These are phyloP conservation scores for Nigrospora sphaerica DNA, from an alignment of 2,329 filamentous ascomycete genomes.

Conservation along the genomic window DNA sequence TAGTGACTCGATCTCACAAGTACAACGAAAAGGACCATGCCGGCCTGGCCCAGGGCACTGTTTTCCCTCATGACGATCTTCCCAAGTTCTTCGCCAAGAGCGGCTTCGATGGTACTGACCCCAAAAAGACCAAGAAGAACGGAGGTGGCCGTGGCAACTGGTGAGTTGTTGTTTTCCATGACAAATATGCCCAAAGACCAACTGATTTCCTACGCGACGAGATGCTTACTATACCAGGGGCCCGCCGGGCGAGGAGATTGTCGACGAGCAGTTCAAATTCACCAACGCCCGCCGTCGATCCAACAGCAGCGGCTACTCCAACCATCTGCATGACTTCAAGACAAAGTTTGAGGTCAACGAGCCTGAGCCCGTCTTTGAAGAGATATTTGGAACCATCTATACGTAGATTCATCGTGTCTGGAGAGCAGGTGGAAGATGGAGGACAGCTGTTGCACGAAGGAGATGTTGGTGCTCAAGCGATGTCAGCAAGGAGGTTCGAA, in stretches of 20 bases:
- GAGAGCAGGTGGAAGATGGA: neutral
- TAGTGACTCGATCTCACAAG: slow-evolving; percentile 98
- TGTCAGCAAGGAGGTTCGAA: neutral
- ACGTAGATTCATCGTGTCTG: neutral
- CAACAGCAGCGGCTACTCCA: slow-evolving; percentile 74
- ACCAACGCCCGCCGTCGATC: slow-evolving; percentile 83
- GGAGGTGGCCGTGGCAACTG: slow-evolving; percentile 90
- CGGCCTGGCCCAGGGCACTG: slow-evolving; percentile 67
- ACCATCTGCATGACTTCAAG: slow-evolving; percentile 72
- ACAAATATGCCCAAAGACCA: neutral
- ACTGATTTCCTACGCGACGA: neutral
- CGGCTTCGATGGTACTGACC: slow-evolving; percentile 73
- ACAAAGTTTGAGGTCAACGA: slow-evolving; percentile 95
- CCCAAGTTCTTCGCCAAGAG: too few relatives aligned
- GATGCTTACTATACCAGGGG: slow-evolving; percentile 53
- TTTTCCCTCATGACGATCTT: slow-evolving; percentile 61
- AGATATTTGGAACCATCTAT: slow-evolving; percentile 35
- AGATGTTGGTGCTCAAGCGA: neutral
- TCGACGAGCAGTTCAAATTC: slow-evolving; percentile 78
- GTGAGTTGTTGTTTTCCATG: slow-evolving; percentile 45
- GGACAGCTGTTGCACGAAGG: neutral
- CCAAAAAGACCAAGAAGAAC: slow-evolving; percentile 95
- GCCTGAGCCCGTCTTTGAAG: slow-evolving; percentile 85
- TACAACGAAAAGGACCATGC: slow-evolving; percentile 88
- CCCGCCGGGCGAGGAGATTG: slow-evolving; percentile 71